phyloP scores from a whole-genome alignment of 148 eudicot species.

The Spergularia marina region DNA sequence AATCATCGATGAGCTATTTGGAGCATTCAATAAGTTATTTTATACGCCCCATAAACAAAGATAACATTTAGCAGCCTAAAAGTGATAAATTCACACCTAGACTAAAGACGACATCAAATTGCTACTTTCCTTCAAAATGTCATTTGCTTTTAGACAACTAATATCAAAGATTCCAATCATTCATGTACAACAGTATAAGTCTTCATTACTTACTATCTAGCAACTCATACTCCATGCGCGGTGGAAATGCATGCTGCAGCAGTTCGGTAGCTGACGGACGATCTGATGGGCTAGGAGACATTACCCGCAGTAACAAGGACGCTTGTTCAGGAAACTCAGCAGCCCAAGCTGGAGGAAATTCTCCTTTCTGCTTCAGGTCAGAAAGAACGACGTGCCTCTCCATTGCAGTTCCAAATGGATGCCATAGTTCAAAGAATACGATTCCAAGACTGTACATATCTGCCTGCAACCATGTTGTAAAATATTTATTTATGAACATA shows the following conservation, averaged over 20 bases:
- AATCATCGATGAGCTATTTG: neutral
- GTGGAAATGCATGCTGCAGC: constrained; percentile 88
- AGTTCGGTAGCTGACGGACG: constrained; percentile 94
- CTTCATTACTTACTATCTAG: constrained; percentile 67
- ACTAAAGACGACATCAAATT: neutral
- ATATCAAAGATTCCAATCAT: neutral
- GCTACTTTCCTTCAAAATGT: neutral
- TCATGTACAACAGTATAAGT: neutral
- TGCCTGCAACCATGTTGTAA: constrained; percentile 48
- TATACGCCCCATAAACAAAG: neutral
- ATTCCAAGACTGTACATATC: constrained; percentile 97
- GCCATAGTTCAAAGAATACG: constrained; percentile 93
- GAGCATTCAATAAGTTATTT: neutral
- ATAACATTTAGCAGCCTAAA: neutral
- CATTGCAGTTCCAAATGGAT: constrained; percentile 94
- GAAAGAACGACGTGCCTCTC: constrained; percentile 87
- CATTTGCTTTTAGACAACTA: neutral
- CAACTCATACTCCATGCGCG: constrained; percentile 85
- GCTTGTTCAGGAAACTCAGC: constrained; percentile 88
- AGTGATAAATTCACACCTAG: neutral
- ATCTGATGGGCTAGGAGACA: constrained; percentile 86
- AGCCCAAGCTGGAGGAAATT: constrained; percentile 76
- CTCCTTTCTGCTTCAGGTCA: constrained; percentile 78
- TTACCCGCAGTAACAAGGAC: constrained; percentile 52
- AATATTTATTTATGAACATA: constrained; percentile 16